A percentile compares a stretch with the other conserved stretches of the same genome.
phyloP scores from a whole-genome alignment of 805 yeast genomes.

The Yarrowia sp. region DNA sequence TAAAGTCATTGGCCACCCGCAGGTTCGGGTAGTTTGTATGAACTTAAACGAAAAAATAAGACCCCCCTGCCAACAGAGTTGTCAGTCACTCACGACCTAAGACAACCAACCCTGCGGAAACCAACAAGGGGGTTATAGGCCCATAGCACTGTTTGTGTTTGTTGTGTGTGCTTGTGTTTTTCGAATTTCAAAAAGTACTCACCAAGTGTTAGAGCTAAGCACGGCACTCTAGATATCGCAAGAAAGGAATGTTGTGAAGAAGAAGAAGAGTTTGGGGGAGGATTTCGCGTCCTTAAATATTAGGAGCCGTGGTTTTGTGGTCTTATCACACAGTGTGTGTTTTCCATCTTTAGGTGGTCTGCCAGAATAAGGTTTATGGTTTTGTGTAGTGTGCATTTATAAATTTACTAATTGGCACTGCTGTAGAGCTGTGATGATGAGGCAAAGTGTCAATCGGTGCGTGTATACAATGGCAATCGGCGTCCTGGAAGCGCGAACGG shows the following conservation, averaged over 20 bases:
- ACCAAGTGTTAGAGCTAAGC: slow-evolving; percentile 34
- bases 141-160: slow-evolving; percentile 15
- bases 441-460: not conserved
- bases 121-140: slow-evolving; percentile 34
- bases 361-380: slow-evolving; percentile 3
- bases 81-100: slow-evolving; percentile 27
- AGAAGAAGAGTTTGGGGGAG: slow-evolving; percentile 7
- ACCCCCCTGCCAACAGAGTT: slow-evolving; percentile 31
- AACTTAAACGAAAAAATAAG: slow-evolving; percentile 27
- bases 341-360: slow-evolving; percentile 25
- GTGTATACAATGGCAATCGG: not conserved
- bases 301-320: slow-evolving; percentile 11
- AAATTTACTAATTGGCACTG: not conserved
- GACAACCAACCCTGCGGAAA: slow-evolving; percentile 29
- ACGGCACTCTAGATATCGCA: slow-evolving; percentile 24
- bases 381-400: slow-evolving; percentile 2
- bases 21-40: slow-evolving; percentile 4
- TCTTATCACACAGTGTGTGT: slow-evolving; percentile 16
- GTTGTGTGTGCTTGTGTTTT: slow-evolving; percentile 2
- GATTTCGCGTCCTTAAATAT: not conserved
- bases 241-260: slow-evolving; percentile 14
- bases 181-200: slow-evolving; percentile 3
- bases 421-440: slow-evolving; percentile 8
- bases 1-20: slow-evolving; percentile 7
- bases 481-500: too few relatives aligned